Base-by-base conservation (phyloP, 164 flowering plant species). In the Litsea cubeba region DNA sequence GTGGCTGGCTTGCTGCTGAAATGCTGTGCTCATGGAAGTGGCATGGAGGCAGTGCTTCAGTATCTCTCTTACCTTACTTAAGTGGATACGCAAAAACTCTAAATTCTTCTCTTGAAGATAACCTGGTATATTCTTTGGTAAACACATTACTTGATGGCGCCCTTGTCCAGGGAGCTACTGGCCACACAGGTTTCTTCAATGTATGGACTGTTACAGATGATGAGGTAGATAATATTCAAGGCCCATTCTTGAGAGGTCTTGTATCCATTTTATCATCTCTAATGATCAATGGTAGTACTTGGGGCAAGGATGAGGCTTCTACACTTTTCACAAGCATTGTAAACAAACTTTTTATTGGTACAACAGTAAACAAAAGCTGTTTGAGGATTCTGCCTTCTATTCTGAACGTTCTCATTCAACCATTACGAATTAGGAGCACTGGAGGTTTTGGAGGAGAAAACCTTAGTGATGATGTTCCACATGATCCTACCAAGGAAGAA, bases 1-100 rank as follows among this genome's bases (percentile, higher is more conserved):
- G 92, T 72, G 84, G 89, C 67, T 94, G 99, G 99, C 90, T 96
- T 81, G 97, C 90, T 77, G 94, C 87, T 78, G 98, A 96, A 82
- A 77, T 92, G 22, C 78, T 96, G 73, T 96, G 98, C 87, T 83
- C 94, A 62, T 96, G 98, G 99, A 86, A 86, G 75, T 94, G 98
- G 98, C 83, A 84, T 72, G 88, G 89, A 57, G 98, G 97, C 64
- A 83, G 83, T 89, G 97, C 86, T 71, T 17, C 77, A 54, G 71
- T 74, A 70, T 85, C 99, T 71, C 85, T 96, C 78, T 80, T 94
- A 74, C 99, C 98, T 25, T 75, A 73, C 24, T 71, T 96, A 18
- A 66, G 69, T 70, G 75, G 77, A 5, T 88, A 83, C 86, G 85
- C 82, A 60, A 88, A 82, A 74, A 68, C 46, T 77, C 74, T 46